Evolutionary conservation across 768 basidiomycete genomes (phyloP).

Genomic region (Suillus cothurnatus): DNA sequence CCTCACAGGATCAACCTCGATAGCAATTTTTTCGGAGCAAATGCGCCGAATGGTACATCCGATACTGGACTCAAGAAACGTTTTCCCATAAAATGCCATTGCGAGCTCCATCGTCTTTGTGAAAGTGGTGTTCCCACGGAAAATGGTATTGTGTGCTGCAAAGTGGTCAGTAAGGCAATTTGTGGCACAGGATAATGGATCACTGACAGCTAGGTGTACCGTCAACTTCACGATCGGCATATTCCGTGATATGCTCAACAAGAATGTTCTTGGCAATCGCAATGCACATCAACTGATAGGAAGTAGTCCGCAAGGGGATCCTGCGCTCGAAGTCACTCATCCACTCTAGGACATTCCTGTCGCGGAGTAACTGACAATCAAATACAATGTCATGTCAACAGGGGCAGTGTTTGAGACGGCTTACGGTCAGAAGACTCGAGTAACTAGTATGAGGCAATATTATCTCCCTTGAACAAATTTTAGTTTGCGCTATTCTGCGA

Average conservation of each 20-base stretch:
- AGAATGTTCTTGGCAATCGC: slow-evolving; percentile 68
- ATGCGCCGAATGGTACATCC: slow-evolving; percentile 70
- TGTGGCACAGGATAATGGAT: neutral
- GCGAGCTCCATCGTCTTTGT: slow-evolving; percentile 79
- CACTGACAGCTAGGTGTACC: slow-evolving; percentile 63
- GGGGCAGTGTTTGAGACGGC: slow-evolving; percentile 16
- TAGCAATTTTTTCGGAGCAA: slow-evolving; percentile 69
- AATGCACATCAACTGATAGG: slow-evolving; percentile 64
- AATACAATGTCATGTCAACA: slow-evolving; percentile 1
- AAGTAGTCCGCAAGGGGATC: slow-evolving; percentile 64
- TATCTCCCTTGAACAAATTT: slow-evolving; percentile 58
- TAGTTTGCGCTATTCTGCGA: slow-evolving; percentile 8
- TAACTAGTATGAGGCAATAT: slow-evolving; percentile 73
- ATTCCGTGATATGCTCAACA: slow-evolving; percentile 68
- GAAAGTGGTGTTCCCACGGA: slow-evolving; percentile 66
- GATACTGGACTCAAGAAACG: slow-evolving; percentile 80
- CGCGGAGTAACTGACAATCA: slow-evolving; percentile 37
- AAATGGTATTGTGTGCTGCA: slow-evolving; percentile 75
- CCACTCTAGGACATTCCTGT: slow-evolving; percentile 74
- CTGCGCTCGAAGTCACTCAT: slow-evolving; percentile 70
- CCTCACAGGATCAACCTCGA: slow-evolving; percentile 82
- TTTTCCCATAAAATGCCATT: slow-evolving; percentile 81
- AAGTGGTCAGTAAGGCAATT: slow-evolving; percentile 2
- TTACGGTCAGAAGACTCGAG: slow-evolving; percentile 57
- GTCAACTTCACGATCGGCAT: slow-evolving; percentile 72